Conservation (phyloP, 2,329 filamentous ascomycete species). For the Colletotrichum chrysophilum region DNA sequence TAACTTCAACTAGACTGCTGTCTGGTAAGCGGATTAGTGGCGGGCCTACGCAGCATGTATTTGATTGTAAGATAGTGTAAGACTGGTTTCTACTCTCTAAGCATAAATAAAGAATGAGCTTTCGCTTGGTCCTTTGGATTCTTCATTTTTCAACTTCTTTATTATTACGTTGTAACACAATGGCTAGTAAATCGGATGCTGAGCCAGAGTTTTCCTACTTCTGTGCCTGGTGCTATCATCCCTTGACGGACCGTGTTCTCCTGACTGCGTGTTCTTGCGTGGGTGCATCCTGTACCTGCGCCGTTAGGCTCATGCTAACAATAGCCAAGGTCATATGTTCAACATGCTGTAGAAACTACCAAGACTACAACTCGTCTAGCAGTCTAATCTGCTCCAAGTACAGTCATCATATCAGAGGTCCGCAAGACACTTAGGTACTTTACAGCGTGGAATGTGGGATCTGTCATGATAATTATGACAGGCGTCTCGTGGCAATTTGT, state of each 20-base stretch:
- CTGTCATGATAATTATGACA: not conserved
- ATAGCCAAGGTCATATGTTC: not conserved
- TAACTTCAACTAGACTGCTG: not conserved
- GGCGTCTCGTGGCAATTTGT: not conserved
- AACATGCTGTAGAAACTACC: not conserved
- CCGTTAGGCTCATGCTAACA: not conserved
- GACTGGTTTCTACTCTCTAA: not conserved
- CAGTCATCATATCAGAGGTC: not conserved
- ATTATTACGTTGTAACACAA: not conserved
- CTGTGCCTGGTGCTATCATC: not conserved
- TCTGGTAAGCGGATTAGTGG: not conserved
- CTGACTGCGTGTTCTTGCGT: not conserved
- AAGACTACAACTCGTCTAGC: not conserved
- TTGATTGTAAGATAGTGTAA: not conserved
- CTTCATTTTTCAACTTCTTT: not conserved
- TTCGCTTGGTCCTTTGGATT: not conserved
- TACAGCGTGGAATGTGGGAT: not conserved
- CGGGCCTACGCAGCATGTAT: not conserved
- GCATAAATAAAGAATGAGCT: not conserved
- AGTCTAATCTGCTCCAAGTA: not conserved
- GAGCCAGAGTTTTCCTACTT: not conserved
- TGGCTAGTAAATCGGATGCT: not conserved
- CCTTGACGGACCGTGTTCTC: not conserved
- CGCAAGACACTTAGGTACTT: not conserved
- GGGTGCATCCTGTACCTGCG: not conserved